Base-by-base conservation (phyloP, 2,329 filamentous ascomycete genomes). In the Aspergillus luchuensis region DNA sequence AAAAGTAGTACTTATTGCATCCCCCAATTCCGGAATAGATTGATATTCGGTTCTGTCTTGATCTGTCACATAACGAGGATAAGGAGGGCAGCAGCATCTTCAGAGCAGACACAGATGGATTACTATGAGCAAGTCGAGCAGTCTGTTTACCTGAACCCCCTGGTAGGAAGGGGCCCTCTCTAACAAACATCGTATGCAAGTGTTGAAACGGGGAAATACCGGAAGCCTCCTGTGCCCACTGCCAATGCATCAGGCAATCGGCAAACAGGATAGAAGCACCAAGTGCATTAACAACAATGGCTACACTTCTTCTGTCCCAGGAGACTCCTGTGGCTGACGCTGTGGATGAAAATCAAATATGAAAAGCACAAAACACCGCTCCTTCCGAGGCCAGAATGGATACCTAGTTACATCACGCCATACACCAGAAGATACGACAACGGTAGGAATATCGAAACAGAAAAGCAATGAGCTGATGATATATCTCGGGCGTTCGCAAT, bases 351-450 rank as follows among this genome's bases (percentile, higher is more conserved):
- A 5, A 25, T 21, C 33, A 28, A 55, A 43, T 43, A 52, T 52
- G 49, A 6, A 28, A 63, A 63, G 60, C 61, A 61, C 64, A 65
- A 41, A 67, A 68, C 63, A 62, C 66, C 64, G 49, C 57, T 58
- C 61, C 62, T 19, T 62, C 60, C 58, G 58, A 59, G 53, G 50
- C 58, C 62, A 63, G 57, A 58, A 66, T 39, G n/a, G 56, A 60
- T 61, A 54, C 57, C 47, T 49, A 60, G 39, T 48, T 63, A 53
- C 50, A 63, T 64, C 60, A 57, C 66, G 66, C 66, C 66, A 58
- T 67, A 66, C 66, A 64, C 66, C 65, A 25, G 45, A 45, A 62
- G 33, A 51, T 17, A 25, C 17, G 47, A 55, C 58, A 49, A 41
- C 54, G 23, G 23, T 33, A 43, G n/a, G 57, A 59, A 61, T 38